These are phyloP conservation scores for Coemansia umbellata DNA, from an alignment of 192 early-diverging fungal genomes.

Conservation along the genomic window DNA sequence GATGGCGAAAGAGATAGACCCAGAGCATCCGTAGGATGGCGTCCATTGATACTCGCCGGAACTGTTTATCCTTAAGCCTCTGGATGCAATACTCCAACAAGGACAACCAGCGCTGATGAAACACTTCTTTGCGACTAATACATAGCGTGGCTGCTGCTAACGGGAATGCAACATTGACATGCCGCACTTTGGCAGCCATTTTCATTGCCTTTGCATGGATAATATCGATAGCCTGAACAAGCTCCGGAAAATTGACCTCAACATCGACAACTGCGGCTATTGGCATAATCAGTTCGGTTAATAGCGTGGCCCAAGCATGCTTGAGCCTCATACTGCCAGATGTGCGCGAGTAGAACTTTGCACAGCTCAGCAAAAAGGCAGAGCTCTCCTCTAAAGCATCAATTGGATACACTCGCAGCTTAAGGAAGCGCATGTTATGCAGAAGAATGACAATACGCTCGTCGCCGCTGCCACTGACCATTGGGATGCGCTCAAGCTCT, in stretches of 20 bases:
- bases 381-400: slow-evolving; percentile 90
- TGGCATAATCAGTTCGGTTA: slow-evolving; percentile 88
- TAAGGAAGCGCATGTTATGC: slow-evolving; percentile 84
- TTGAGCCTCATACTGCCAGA: slow-evolving; percentile 78
- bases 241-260: slow-evolving; percentile 92
- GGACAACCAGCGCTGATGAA: slow-evolving; percentile 70
- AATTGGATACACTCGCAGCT: slow-evolving; percentile 92
- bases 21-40: slow-evolving; percentile 82
- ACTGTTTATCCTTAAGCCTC: slow-evolving; percentile 72
- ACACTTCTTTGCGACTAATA: slow-evolving; percentile 86
- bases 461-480: slow-evolving; percentile 61
- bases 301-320: slow-evolving; percentile 85
- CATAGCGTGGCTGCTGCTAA: slow-evolving; percentile 86
- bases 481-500: slow-evolving; percentile 73
- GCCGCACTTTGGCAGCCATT: slow-evolving; percentile 83
- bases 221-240: slow-evolving; percentile 88
- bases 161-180: slow-evolving; percentile 75
- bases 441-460: slow-evolving; percentile 82
- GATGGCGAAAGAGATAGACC: slow-evolving; percentile 91
- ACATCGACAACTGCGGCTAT: slow-evolving; percentile 85
- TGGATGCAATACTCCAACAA: slow-evolving; percentile 67
- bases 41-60: slow-evolving; percentile 69
- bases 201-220: slow-evolving; percentile 86
- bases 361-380: slow-evolving; percentile 88
- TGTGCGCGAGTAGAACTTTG: slow-evolving; percentile 78